These are phyloP conservation scores for Fusarium duplospermum DNA, from an alignment of 2,329 filamentous ascomycete genomes.

Conservation along the genomic window DNA sequence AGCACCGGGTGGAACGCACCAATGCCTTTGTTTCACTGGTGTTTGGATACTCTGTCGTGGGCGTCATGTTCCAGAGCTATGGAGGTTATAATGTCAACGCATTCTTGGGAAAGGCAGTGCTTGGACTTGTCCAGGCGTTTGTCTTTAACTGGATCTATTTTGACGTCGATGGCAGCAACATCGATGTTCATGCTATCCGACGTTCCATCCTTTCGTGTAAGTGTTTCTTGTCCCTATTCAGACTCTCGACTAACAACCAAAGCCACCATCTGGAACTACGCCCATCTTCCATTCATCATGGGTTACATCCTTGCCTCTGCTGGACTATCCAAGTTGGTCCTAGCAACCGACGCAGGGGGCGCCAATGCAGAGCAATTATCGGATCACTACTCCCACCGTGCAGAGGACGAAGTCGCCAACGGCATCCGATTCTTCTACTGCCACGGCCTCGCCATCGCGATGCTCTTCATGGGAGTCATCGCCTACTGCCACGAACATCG, in stretches of 20 bases:
- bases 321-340: conserved; percentile 68
- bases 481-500: conserved; percentile 68
- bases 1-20: conserved; percentile 73
- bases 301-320: conserved; percentile 69
- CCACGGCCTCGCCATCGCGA: conserved; percentile 66
- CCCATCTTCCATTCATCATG: conserved; percentile 73
- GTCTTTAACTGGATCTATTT: conserved; percentile 74
- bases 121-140: conserved; percentile 69
- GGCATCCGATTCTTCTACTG: conserved; percentile 74
- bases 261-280: conserved; percentile 65
- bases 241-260: conserved; percentile 6
- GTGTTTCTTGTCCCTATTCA: not conserved
- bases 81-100: conserved; percentile 60
- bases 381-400: conserved; percentile 60
- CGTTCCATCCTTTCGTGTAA: conserved; percentile 58
- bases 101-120: conserved; percentile 71
- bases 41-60: conserved; percentile 73
- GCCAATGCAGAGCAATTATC: conserved; percentile 62
- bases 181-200: conserved; percentile 71
- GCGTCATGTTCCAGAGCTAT: conserved; percentile 68
- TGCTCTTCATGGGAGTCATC: conserved; percentile 66
- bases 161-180: conserved; percentile 68
- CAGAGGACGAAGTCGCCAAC: conserved; percentile 60
- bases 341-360: conserved; percentile 65
- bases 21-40: conserved; percentile 74